Evolutionary conservation across 495 filamentous ascomycete species (phyloP).

Genomic region (Daldinia loculata): DNA sequence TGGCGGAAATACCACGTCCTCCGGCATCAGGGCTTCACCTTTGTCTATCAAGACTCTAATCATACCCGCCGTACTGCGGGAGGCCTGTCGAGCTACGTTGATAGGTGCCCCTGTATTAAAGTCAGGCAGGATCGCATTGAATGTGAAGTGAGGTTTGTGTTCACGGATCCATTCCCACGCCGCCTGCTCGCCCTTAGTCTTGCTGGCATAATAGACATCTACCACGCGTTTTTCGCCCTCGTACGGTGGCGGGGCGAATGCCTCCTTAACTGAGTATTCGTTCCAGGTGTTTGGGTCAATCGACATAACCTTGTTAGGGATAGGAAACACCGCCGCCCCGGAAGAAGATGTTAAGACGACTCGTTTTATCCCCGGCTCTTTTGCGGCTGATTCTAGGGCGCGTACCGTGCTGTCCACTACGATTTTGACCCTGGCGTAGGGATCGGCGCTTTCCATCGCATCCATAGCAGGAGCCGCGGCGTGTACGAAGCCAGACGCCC

Average conservation of each 20-base stretch:
- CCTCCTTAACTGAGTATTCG: constrained; percentile 23
- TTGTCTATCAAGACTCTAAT: constrained; percentile 21
- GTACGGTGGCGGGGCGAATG: constrained; percentile 26
- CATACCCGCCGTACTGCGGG: constrained; percentile 17
- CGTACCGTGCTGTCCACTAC: constrained; percentile 18
- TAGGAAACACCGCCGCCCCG: constrained; percentile 6
- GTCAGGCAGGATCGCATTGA: constrained; percentile 37
- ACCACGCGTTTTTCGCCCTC: constrained; percentile 3
- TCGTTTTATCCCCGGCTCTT: constrained; percentile 27
- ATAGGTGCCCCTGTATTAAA: constrained; percentile 30
- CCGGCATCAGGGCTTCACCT: not conserved
- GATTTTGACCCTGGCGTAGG: constrained; percentile 10
- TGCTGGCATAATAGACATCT: constrained; percentile 26
- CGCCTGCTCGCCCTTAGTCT: constrained; percentile 34
- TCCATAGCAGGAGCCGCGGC: constrained; percentile 29
- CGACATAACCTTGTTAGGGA: constrained; percentile 14
- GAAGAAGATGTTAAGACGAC: constrained; percentile 33
- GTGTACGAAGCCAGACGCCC: constrained; percentile 32
- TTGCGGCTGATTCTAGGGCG: constrained; percentile 30
- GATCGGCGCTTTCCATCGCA: constrained; percentile 17
- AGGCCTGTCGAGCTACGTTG: constrained; percentile 17
- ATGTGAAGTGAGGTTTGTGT: constrained; percentile 36
- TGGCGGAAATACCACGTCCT: constrained; percentile 5
- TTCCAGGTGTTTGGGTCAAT: constrained; percentile 34
- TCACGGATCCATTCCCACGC: constrained; percentile 37